These are phyloP conservation scores for Metarhizium rileyi DNA, from an alignment of 2,329 filamentous ascomycete species.

Conservation along the genomic window DNA sequence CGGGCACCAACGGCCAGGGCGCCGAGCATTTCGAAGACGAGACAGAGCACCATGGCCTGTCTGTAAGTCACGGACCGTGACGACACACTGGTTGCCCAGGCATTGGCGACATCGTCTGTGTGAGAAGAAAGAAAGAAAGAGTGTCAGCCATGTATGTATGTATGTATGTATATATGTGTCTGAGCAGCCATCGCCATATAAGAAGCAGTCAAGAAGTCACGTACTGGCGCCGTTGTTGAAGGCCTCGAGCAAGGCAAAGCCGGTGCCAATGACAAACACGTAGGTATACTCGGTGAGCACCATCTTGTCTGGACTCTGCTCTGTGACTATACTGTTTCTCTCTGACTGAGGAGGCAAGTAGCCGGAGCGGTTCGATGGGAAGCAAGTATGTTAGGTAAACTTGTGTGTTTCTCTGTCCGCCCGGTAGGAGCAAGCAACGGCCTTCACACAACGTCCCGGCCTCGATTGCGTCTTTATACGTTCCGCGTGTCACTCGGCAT, in stretches of 20 bases:
- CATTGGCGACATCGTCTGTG: slow-evolving; percentile 80
- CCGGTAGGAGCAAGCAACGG: not conserved
- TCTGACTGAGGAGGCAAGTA: too few relatives aligned
- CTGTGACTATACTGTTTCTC: not conserved
- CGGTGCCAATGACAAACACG: slow-evolving; percentile 64
- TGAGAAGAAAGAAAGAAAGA: too few relatives aligned
- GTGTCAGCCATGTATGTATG: too few relatives aligned
- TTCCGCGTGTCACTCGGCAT: not conserved
- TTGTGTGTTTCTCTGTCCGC: not conserved
- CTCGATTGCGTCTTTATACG: not conserved
- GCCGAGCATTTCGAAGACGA: slow-evolving; percentile 58
- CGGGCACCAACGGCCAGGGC: slow-evolving; percentile 58
- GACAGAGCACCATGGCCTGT: slow-evolving; percentile 57
- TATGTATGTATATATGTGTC: too few relatives aligned
- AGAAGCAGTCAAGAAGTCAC: slow-evolving; percentile 21
- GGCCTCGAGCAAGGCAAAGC: slow-evolving; percentile 67
- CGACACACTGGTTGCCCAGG: slow-evolving; percentile 62
- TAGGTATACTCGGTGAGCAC: slow-evolving; percentile 55
- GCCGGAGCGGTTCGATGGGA: too few relatives aligned
- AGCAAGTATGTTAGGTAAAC: too few relatives aligned
- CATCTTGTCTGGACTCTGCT: slow-evolving; percentile 31
- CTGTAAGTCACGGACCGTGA: slow-evolving; percentile 51
- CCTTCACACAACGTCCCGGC: not conserved
- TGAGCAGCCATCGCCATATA: slow-evolving; percentile 1
- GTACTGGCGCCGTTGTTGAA: slow-evolving; percentile 72